Conservation (phyloP, 768 basidiomycete genomes). For the Boletus eberwhitei region DNA sequence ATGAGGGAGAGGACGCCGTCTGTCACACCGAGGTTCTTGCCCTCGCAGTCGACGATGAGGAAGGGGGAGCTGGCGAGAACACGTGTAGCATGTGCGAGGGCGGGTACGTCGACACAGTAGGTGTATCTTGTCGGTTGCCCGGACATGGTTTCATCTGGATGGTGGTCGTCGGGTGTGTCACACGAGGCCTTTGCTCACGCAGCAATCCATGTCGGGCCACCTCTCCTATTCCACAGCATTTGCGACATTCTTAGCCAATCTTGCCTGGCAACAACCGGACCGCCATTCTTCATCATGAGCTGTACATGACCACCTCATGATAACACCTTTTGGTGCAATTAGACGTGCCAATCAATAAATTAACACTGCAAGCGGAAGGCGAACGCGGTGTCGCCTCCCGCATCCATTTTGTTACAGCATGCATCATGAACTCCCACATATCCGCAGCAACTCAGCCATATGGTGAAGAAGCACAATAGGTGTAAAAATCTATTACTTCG, state of each 20-base stretch:
- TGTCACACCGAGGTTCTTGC: conserved; percentile 30
- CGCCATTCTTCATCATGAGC: no score
- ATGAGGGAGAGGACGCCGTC: conserved; percentile 36
- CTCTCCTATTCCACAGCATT: conserved; percentile 1
- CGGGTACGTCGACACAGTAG: conserved; percentile 12
- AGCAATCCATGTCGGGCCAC: conserved; percentile 1
- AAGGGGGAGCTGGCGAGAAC: conserved; percentile 22
- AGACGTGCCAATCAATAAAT: neutral
- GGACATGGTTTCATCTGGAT: conserved; percentile 16
- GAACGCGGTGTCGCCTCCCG: neutral
- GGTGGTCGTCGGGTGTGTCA: neutral
- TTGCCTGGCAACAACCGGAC: neutral
- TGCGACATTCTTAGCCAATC: neutral
- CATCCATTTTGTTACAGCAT: neutral
- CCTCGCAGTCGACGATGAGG: conserved; percentile 41
- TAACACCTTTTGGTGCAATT: neutral
- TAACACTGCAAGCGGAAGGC: neutral
- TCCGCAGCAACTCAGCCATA: neutral
- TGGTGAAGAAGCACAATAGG: neutral
- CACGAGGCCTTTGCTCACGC: conserved; percentile 9
- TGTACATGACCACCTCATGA: no score
- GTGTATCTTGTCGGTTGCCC: conserved; percentile 17
- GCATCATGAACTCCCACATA: neutral
- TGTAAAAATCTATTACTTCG: conserved; percentile 51
- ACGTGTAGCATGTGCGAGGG: conserved; percentile 17